Evolutionary conservation across 805 yeast genomes (phyloP), one percentile per base, ranked within the genome.

Genomic region (Cephaloascus albidus): DNA sequence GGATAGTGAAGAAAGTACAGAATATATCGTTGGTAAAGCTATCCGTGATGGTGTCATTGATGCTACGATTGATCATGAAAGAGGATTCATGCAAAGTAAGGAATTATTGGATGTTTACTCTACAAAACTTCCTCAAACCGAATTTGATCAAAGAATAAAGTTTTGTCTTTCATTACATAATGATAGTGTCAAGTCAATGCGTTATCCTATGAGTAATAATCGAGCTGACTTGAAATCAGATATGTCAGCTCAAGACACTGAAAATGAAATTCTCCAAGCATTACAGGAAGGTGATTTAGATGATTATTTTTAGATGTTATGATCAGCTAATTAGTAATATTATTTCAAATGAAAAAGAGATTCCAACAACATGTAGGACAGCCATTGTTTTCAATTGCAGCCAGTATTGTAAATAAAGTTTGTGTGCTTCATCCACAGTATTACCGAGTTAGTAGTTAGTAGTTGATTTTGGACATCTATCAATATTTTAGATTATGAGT

Each of bases 41-140:
- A 90, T 93, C 43, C 80, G 96, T 53, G 99, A 93, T 58, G 96
- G 96, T 43, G 97, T 93, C 38, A 86, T 93, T 56, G 97, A 93
- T 54, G 97, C 98, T 3, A 76, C 78, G 40, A 84, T 93, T 49
- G 85, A 93, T 57, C 96, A 89, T 62, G 86, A 85, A 55, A 71
- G 76, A 45, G 97, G 97, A 2, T 89, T 68, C 58, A 89, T 93
- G 84, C 89, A 88, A 63, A 82, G 94, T 31, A 81, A 78, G 49
- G 98, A 93, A 59, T 65, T 86, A 42, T 64, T 78, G 52, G 96
- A 93, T 58, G 74, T 89, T 37, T 93, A 93, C 60, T 81, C 93
- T 6, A 87, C 97, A 0, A 74, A 70, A 36, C 81, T 79, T 52
- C 98, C 99, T 27, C 96, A 87, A 61, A 66, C 63, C 14, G 84